phyloP scores from a whole-genome alignment of 1,284 basidiomycete species.

The Thecaphora thlaspeos region DNA sequence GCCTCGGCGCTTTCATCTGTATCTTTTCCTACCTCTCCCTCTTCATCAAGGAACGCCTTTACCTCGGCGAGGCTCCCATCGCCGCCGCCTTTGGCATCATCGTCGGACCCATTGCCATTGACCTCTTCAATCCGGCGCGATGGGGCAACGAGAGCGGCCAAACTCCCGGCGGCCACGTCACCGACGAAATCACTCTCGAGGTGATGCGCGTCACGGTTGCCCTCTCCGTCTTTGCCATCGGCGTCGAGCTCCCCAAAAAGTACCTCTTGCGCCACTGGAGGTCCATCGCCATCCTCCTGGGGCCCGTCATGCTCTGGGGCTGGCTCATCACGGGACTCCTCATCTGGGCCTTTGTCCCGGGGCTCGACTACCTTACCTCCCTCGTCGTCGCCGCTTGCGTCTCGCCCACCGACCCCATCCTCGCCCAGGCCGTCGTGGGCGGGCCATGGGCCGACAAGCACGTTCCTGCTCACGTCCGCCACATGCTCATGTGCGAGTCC shows the following conservation, averaged over 20 bases:
- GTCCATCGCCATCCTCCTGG: slow-evolving; percentile 79
- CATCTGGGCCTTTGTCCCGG: slow-evolving; percentile 48
- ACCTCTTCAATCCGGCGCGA: slow-evolving; percentile 78
- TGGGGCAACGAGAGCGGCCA: slow-evolving; percentile 69
- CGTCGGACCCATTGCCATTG: slow-evolving; percentile 76
- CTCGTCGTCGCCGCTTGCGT: slow-evolving; percentile 76
- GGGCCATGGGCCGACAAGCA: slow-evolving; percentile 98
- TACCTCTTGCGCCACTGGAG: slow-evolving; percentile 90
- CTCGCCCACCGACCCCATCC: slow-evolving; percentile 87
- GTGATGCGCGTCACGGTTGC: slow-evolving; percentile 93
- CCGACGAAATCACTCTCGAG: slow-evolving; percentile 68
- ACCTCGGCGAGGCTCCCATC: slow-evolving; percentile 94
- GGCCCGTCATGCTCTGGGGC: slow-evolving; percentile 83
- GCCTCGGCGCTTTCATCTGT: slow-evolving; percentile 51
- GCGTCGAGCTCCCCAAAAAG: slow-evolving; percentile 65
- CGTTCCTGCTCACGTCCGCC: slow-evolving; percentile 90
- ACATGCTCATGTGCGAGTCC: slow-evolving; percentile 87
- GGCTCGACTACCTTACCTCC: slow-evolving; percentile 42
- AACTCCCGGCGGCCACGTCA: slow-evolving; percentile 66
- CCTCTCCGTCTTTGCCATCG: slow-evolving; percentile 95
- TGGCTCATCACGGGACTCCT: slow-evolving; percentile 74
- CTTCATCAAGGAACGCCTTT: slow-evolving; percentile 87
- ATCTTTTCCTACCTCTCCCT: slow-evolving; percentile 93
- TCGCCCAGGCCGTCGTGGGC: slow-evolving; percentile 71
- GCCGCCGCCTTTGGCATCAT: slow-evolving; percentile 93